These are phyloP conservation scores for Penicillium herquei DNA, from an alignment of 495 filamentous ascomycete species.

Conservation along the genomic window DNA sequence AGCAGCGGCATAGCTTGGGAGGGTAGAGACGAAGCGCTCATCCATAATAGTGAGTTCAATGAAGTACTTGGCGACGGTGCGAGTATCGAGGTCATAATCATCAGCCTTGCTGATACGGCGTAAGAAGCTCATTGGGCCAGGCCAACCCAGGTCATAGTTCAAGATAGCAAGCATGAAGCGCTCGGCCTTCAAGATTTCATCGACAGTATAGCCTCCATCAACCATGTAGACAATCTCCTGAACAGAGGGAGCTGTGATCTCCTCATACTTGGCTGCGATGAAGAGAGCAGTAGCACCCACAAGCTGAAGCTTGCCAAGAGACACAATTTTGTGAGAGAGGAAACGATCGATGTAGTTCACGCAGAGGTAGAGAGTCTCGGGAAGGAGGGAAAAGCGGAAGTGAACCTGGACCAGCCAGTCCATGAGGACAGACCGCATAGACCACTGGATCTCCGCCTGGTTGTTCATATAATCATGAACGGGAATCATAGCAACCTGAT, in stretches of 20 bases:
- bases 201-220: slow-evolving; percentile 79
- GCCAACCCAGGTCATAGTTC: slow-evolving; percentile 92
- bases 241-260: slow-evolving; percentile 94
- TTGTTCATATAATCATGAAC: slow-evolving; percentile 94
- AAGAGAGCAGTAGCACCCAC: slow-evolving; percentile 96
- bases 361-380: slow-evolving; percentile 90
- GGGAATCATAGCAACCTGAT: slow-evolving; percentile 74
- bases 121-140: slow-evolving; percentile 97
- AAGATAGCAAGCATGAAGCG: slow-evolving; percentile 97
- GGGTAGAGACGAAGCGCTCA: slow-evolving; percentile 89
- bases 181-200: slow-evolving; percentile 96
- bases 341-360: slow-evolving; percentile 98
- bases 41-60: slow-evolving; percentile 97
- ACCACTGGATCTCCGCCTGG: slow-evolving; percentile 97
- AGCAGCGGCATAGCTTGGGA: slow-evolving; percentile 86
- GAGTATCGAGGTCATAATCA: slow-evolving; percentile 93
- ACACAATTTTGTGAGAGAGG: slow-evolving; percentile 90
- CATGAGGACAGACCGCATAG: slow-evolving; percentile 95
- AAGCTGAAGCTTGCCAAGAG: slow-evolving; percentile 89
- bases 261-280: slow-evolving; percentile 96
- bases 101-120: slow-evolving; percentile 97
- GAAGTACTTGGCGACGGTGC: slow-evolving; percentile 97
- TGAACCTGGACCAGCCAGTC: slow-evolving; percentile 98
- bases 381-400: slow-evolving; percentile 81
- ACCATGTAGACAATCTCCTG: slow-evolving; percentile 99